phyloP scores from a whole-genome alignment of 164 flowering plant species.

The Nymphaea thermarum region DNA sequence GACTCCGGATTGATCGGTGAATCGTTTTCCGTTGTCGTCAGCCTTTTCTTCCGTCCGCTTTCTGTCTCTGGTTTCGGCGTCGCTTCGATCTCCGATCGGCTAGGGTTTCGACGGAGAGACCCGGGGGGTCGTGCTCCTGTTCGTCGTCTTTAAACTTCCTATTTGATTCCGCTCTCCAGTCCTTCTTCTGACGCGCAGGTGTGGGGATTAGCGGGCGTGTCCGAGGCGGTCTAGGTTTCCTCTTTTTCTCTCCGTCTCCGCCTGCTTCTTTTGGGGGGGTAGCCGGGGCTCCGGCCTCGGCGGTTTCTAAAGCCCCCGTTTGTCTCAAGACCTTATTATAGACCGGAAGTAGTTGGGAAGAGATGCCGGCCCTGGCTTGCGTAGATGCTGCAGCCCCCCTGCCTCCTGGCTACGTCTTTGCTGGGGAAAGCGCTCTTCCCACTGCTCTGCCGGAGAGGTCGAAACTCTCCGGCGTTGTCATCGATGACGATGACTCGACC shows the following conservation, averaged over 20 bases:
- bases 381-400: conserved; percentile 39
- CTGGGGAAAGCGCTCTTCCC: conserved; percentile 57
- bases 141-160: not conserved
- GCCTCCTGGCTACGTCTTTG: conserved; percentile 52
- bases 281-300: conserved; percentile 99
- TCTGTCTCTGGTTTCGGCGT: not conserved
- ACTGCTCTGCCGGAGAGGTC: conserved; percentile 20
- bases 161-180: not conserved
- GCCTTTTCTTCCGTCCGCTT: conserved; percentile 1
- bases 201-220: conserved; percentile 36
- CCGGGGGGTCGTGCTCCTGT: not conserved
- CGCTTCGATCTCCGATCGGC: not conserved
- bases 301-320: conserved; percentile 94
- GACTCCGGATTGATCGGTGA: not conserved
- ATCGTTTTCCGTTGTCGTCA: not conserved
- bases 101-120: not conserved
- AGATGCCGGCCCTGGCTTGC: conserved; percentile 90
- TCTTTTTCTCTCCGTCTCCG: conserved; percentile 17
- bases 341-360: conserved; percentile 16
- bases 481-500: conserved; percentile 2
- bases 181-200: conserved; percentile 43
- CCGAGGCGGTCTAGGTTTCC: conserved; percentile 29
- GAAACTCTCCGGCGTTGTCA: conserved; percentile 13
- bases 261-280: conserved; percentile 98
- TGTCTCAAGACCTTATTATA: conserved; percentile 22